Evolutionary conservation across 2,329 filamentous ascomycete species (phyloP).

Genomic region (Diaporthe caulivora): DNA sequence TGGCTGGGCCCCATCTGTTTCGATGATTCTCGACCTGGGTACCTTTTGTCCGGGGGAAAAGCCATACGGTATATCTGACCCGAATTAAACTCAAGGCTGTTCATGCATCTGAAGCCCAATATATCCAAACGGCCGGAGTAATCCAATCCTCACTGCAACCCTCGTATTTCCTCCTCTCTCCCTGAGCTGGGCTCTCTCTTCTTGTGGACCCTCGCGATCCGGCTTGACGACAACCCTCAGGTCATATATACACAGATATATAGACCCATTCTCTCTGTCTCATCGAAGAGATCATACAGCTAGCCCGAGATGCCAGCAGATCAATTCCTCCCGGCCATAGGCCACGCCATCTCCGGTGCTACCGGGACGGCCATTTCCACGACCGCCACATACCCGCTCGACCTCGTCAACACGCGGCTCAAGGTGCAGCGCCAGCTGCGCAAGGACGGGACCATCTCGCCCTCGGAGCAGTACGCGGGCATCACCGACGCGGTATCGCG

Average conservation of each 20-base stretch:
- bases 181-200: not conserved
- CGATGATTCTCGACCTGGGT: not conserved
- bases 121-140: not conserved
- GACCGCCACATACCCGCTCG: slow-evolving; percentile 82
- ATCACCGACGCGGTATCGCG: slow-evolving; percentile 77
- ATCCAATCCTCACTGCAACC: not conserved
- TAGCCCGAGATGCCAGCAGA: slow-evolving; percentile 42
- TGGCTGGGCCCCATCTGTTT: slow-evolving; percentile 10
- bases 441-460: slow-evolving; percentile 46
- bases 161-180: not conserved
- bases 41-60: not conserved
- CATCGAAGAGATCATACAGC: too few relatives aligned
- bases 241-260: not conserved
- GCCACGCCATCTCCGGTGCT: slow-evolving; percentile 85
- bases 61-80: not conserved
- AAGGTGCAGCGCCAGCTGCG: slow-evolving; percentile 79
- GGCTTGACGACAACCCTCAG: not conserved
- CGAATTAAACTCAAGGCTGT: not conserved
- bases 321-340: slow-evolving; percentile 75
- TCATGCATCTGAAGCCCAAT: not conserved
- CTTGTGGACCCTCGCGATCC: not conserved
- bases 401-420: slow-evolving; percentile 83
- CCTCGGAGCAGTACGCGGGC: slow-evolving; percentile 67
- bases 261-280: too few relatives aligned
- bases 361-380: slow-evolving; percentile 84